Evolutionary conservation across 192 early-diverging fungal species (phyloP).

Genomic region (Allomyces javanicus): DNA sequence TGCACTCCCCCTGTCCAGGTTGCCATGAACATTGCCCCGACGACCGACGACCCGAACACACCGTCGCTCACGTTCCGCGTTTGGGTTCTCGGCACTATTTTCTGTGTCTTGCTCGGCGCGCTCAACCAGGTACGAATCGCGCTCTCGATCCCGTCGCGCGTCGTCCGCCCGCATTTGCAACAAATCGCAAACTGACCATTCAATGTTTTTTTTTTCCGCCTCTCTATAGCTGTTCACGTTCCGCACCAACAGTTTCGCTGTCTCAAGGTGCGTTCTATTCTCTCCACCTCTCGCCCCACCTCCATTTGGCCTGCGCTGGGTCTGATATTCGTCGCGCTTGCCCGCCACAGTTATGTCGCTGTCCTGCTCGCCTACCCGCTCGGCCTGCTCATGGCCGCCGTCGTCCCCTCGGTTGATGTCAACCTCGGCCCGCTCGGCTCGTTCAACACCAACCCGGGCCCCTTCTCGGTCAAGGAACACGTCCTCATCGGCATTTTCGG

Average conservation of each 20-base stretch:
- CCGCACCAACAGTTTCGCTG: no score
- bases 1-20: neutral
- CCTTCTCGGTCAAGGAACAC: slow-evolving; percentile 77
- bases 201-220: no score
- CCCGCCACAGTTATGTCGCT: slow-evolving; percentile 12
- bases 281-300: no score
- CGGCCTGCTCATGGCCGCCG: slow-evolving; percentile 40
- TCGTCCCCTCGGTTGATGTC: slow-evolving; percentile 20
- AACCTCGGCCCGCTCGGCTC: slow-evolving; percentile 25
- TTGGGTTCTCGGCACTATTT: slow-evolving; percentile 48
- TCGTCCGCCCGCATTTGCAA: no score
- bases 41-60: slow-evolving; percentile 42
- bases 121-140: no score
- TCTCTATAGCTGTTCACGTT: no score
- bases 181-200: no score
- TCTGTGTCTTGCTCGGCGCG: slow-evolving; percentile 12
- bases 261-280: no score
- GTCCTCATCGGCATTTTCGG: slow-evolving; percentile 63
- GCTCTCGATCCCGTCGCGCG: no score
- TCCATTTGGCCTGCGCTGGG: no score
- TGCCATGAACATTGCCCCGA: slow-evolving; percentile 18
- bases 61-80: slow-evolving; percentile 54
- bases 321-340: no score
- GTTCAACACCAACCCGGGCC: slow-evolving; percentile 55
- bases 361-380: slow-evolving; percentile 55